A percentile compares a stretch with the other conserved stretches of the same genome.
Evolutionary conservation across 2,329 filamentous ascomycete species (phyloP).

Genomic region (Epichloe baconii): DNA sequence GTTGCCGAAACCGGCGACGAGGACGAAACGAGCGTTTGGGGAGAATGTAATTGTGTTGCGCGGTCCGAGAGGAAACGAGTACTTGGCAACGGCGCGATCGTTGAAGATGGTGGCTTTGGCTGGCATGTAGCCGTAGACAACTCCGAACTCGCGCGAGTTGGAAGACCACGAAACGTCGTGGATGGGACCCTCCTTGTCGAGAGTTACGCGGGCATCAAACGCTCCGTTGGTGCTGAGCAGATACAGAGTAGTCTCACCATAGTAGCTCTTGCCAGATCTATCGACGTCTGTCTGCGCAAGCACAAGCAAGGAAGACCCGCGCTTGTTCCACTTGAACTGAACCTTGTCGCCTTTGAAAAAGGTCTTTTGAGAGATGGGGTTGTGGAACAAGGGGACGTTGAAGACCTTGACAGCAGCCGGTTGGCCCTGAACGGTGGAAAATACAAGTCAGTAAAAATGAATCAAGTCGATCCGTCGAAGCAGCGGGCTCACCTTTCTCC

Average conservation of each 20-base stretch:
- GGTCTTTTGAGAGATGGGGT: constrained; percentile 86
- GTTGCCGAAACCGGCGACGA: constrained; percentile 95
- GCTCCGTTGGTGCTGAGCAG: constrained; percentile 81
- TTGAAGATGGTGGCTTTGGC: constrained; percentile 98
- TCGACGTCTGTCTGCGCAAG: constrained; percentile 96
- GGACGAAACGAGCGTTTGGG: constrained; percentile 79
- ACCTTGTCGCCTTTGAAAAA: constrained; percentile 99
- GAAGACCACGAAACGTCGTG: constrained; percentile 98
- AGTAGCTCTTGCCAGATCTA: constrained; percentile 98
- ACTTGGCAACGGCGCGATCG: constrained; percentile 64
- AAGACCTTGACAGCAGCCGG: constrained; percentile 90
- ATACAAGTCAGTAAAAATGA: neutral
- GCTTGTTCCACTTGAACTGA: constrained; percentile 92
- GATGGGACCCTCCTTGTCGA: constrained; percentile 96
- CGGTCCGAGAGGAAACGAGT: constrained; percentile 75
- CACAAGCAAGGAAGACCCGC: constrained; percentile 83
- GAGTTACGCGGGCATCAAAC: constrained; percentile 80
- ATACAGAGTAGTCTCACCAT: constrained; percentile 95
- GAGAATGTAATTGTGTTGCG: constrained; percentile 95
- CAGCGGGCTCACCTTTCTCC: constrained; percentile 61
- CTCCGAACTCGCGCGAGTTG: constrained; percentile 93
- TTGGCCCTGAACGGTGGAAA: constrained; percentile 46
- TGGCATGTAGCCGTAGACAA: constrained; percentile 98
- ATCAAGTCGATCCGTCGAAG: neutral
- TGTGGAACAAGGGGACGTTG: constrained; percentile 75